Evolutionary conservation across 2,329 filamentous ascomycete species (phyloP).

Genomic region (Penicillium glabrum): DNA sequence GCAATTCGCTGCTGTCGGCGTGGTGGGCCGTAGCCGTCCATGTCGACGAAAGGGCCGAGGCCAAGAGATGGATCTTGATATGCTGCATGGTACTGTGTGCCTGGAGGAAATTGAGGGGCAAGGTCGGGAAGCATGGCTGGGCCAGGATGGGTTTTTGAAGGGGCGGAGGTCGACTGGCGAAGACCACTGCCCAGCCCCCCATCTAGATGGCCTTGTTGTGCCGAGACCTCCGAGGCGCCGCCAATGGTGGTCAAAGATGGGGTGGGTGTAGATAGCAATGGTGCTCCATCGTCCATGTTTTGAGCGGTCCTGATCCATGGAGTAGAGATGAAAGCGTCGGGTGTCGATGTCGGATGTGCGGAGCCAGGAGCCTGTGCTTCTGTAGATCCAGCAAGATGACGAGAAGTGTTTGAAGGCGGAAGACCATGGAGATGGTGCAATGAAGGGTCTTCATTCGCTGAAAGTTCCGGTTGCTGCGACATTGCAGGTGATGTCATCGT

Average conservation of each 20-base stretch:
- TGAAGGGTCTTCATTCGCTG: constrained; percentile 3
- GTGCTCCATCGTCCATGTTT: constrained; percentile 25
- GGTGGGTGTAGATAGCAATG: constrained; percentile 28
- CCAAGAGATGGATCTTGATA: constrained; percentile 31
- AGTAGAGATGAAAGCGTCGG: constrained; percentile 25
- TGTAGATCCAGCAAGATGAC: constrained; percentile 1
- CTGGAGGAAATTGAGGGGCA: constrained; percentile 21
- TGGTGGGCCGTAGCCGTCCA: constrained; percentile 30
- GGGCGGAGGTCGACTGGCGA: constrained; percentile 17
- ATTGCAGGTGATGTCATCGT: constrained; percentile 1
- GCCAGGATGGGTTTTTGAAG: constrained; percentile 18
- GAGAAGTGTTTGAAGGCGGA: constrained; percentile 7
- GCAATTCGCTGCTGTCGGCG: constrained; percentile 32
- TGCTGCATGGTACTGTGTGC: constrained; percentile 25
- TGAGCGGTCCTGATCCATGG: constrained; percentile 29
- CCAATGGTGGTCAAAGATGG: constrained; percentile 28
- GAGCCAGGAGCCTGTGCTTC: constrained; percentile 3
- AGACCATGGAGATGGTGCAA: constrained; percentile 6
- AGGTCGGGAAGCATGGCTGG: constrained; percentile 23
- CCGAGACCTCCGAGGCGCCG: constrained; percentile 18
- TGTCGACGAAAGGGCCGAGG: constrained; percentile 29
- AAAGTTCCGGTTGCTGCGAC: constrained; percentile 9
- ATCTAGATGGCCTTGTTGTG: constrained; percentile 19
- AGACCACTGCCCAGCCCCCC: constrained; percentile 11
- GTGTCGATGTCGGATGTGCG: constrained; percentile 5